Conservation (phyloP, 2,329 filamentous ascomycete species). For the Lecanicillium sp. region DNA sequence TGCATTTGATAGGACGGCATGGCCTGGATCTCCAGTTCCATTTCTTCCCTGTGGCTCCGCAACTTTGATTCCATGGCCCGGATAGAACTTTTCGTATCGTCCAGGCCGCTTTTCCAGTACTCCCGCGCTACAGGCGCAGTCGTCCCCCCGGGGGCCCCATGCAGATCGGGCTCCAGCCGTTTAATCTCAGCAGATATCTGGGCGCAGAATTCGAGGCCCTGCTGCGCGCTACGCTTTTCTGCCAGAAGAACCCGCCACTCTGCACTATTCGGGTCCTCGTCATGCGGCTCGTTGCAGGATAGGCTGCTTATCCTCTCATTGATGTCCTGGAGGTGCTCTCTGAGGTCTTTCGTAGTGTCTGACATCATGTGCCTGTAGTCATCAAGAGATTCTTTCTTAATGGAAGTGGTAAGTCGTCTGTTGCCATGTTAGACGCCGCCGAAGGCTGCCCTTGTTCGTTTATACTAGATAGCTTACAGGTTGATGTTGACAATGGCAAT, state of each 20-base stretch:
- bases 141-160: background rate
- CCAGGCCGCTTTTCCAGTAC: background rate
- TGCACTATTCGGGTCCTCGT: background rate
- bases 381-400: conserved; percentile 15
- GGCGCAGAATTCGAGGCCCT: conserved; percentile 19
- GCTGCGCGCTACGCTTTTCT: conserved; percentile 20
- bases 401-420: background rate
- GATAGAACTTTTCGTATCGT: background rate
- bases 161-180: conserved; percentile 13
- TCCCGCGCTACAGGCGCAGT: background rate
- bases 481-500: background rate
- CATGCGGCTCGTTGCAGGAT: background rate
- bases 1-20: conserved; percentile 1
- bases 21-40: background rate
- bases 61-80: background rate
- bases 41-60: background rate
- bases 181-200: conserved; percentile 20
- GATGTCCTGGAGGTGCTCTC: conserved; percentile 10
- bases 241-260: conserved; percentile 19
- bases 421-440: background rate
- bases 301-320: conserved; percentile 11
- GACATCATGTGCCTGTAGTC: conserved; percentile 13
- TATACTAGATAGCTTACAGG: background rate
- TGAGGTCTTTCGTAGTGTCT: conserved; percentile 12
- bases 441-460: background rate